These are phyloP conservation scores for Plantago lanceolata DNA, from an alignment of 305 asterid species.

Conservation along the genomic window DNA sequence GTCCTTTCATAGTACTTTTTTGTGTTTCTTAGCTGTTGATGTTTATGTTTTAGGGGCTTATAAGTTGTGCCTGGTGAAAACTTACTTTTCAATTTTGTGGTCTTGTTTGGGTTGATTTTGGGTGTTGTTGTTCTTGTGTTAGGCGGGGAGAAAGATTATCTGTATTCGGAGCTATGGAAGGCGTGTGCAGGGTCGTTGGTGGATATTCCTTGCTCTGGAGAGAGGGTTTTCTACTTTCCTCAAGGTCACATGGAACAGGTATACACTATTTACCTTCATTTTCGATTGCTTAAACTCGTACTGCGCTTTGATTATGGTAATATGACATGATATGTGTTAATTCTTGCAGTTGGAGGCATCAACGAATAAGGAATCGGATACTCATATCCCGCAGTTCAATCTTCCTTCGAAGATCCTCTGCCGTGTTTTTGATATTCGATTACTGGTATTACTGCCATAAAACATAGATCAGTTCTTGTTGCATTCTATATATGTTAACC, in stretches of 20 bases:
- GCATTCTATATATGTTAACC: no score
- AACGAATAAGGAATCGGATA: slow-evolving; percentile 55
- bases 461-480: no score
- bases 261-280: slow-evolving; percentile 10
- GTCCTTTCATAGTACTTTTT: no score
- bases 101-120: not conserved
- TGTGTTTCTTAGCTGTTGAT: no score
- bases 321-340: not conserved
- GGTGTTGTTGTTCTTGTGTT: slow-evolving; percentile 13
- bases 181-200: slow-evolving; percentile 89
- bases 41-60: no score
- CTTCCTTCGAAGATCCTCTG: slow-evolving; percentile 81
- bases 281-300: not conserved
- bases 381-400: slow-evolving; percentile 54
- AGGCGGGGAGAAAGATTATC: slow-evolving; percentile 43
- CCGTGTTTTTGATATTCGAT: slow-evolving; percentile 41
- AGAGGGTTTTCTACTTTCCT: slow-evolving; percentile 74
- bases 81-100: not conserved
- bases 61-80: no score
- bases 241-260: slow-evolving; percentile 93
- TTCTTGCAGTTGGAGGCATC: slow-evolving; percentile 70
- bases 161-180: slow-evolving; percentile 68
- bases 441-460: slow-evolving; percentile 38
- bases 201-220: slow-evolving; percentile 53
- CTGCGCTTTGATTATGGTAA: not conserved